These are phyloP conservation scores for Beauveria brongniartii DNA, from an alignment of 2,329 filamentous ascomycete species.

Conservation along the genomic window DNA sequence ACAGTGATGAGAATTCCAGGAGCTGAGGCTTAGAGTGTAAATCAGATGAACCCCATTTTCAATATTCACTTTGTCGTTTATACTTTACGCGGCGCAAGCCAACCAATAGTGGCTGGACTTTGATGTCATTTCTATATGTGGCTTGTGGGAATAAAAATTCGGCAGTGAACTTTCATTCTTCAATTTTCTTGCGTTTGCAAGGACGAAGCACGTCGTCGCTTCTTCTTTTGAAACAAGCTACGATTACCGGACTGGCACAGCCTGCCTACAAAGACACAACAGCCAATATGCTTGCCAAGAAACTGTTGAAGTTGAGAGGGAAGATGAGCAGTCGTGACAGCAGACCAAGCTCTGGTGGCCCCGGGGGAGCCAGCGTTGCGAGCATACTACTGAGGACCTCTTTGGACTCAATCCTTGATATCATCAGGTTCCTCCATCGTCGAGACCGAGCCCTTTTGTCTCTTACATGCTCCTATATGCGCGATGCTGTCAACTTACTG, in stretches of 20 bases:
- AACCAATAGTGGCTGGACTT: background rate
- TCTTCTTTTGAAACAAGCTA: background rate
- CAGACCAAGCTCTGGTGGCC: background rate
- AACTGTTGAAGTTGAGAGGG: background rate
- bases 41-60: slow-evolving; percentile 38
- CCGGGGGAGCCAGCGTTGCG: background rate
- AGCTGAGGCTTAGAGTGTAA: slow-evolving; percentile 39
- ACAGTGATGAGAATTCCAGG: slow-evolving; percentile 22
- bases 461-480: background rate
- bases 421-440: background rate
- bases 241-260: background rate
- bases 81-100: background rate
- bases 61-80: slow-evolving; percentile 23
- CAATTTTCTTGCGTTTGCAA: background rate
- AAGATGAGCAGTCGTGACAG: background rate
- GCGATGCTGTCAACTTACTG: background rate
- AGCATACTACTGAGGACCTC: background rate
- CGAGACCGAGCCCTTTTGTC: background rate
- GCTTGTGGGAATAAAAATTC: too few relatives aligned
- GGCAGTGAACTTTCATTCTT: background rate
- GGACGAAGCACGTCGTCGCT: background rate
- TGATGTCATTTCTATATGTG: background rate
- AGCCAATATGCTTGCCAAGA: background rate
- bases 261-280: background rate
- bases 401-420: background rate